Evolutionary conservation across 345 rosid species (phyloP), one percentile per base, ranked within the genome.

Genomic region (Salix dunnii): DNA sequence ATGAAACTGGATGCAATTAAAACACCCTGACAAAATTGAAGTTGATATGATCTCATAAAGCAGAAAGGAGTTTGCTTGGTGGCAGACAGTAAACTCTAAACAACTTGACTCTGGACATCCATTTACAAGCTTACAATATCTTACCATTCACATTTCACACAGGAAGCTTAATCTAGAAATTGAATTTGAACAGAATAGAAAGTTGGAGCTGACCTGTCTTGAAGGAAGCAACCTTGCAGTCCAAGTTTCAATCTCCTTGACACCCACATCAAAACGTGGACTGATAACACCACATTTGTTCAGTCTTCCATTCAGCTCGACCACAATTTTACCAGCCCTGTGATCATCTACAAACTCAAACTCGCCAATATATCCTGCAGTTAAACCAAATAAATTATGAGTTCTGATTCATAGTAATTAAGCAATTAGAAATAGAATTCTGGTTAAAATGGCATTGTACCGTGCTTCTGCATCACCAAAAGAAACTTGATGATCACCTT

Each of bases 271-370:
- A 46, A 71, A 71, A 7, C 61, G 58, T 28, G 74, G 74, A 49
- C 74, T 77, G 42, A 77, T 77, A 4, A 76, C 79, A 8, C 79
- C 79, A 75, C 78, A 75, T 42, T 75, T 75, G 66, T 75, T 75
- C 25, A 75, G 35, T 31, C 64, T 49, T 53, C 74, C 64, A 71
- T 71, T 71, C 27, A 71, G 62, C 68, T 76, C 72, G 66, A 76
- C 67, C 71, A 76, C 73, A 38, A 76, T 53, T 49, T 68, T 76
- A 16, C 78, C 78, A 55, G 73, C 51, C 18, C 67, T 76, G 63
- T 77, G 80, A 70, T 77, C 74, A 61, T 77, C 79, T 1, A 70
- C 79, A 13, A 58, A 70, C 69, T 77, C 74, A 23, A 77, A 77
- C 31, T 77, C 79, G 30, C 75, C 74, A 30, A 70, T 77, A 25